phyloP scores from a whole-genome alignment of 1,139 yeast species.

The Debaryomyces sp. region DNA sequence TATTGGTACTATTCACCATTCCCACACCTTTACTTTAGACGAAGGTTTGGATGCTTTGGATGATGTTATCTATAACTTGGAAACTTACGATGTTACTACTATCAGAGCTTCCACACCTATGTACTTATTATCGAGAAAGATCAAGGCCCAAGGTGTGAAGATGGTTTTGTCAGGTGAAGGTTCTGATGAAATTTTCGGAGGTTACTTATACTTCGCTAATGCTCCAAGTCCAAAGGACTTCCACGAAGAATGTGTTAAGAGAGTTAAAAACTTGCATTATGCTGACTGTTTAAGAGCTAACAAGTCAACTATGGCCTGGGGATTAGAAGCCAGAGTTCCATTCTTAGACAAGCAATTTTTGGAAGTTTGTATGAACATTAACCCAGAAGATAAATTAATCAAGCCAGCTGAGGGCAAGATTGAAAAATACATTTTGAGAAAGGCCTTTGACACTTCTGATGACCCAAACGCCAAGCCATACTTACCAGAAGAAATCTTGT shows the following conservation, averaged over 20 bases:
- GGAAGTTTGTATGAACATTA: constrained; percentile 91
- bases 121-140: constrained; percentile 94
- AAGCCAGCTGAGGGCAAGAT: constrained; percentile 67
- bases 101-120: constrained; percentile 99
- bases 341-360: constrained; percentile 93
- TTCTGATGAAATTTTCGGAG: constrained; percentile 98
- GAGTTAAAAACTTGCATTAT: constrained; percentile 95
- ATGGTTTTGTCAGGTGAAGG: constrained; percentile 99
- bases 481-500: constrained; percentile 92
- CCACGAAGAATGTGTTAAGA: constrained; percentile 92
- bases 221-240: constrained; percentile 92
- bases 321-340: constrained; percentile 99
- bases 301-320: constrained; percentile 99
- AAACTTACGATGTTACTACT: constrained; percentile 97
- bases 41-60: constrained; percentile 95
- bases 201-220: constrained; percentile 93
- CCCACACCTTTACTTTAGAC: constrained; percentile 93
- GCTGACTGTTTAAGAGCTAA: constrained; percentile 98
- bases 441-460: constrained; percentile 90
- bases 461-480: constrained; percentile 74
- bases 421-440: constrained; percentile 93
- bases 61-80: constrained; percentile 94
- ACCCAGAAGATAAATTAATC: constrained; percentile 90
- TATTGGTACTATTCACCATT: constrained; percentile 96
- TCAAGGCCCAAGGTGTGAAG: constrained; percentile 99